Evolutionary conservation across 2,329 filamentous ascomycete species (phyloP).

Genomic region (Fusarium sp.): DNA sequence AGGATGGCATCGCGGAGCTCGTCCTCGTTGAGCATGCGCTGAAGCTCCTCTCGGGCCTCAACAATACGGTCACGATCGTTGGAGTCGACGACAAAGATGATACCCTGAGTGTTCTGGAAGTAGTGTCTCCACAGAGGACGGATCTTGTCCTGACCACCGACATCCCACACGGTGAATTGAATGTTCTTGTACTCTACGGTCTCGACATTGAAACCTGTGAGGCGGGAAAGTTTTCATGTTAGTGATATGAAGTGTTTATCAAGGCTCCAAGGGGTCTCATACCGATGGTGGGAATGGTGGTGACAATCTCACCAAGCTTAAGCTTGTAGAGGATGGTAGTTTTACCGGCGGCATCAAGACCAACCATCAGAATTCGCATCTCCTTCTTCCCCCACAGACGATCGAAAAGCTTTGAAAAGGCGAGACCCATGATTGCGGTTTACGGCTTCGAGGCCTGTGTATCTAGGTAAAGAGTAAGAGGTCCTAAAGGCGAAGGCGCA

Average conservation of each 20-base stretch:
- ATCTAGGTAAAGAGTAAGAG: conserved; percentile 45
- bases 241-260: conserved; percentile 28
- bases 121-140: conserved; percentile 99
- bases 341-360: conserved; percentile 99
- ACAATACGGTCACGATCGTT: conserved; percentile 98
- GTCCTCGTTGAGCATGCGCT: conserved; percentile 98
- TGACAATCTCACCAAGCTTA: conserved; percentile 99
- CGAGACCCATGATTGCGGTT: conserved; percentile 92
- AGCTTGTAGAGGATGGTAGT: conserved; percentile 99
- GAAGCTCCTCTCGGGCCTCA: conserved; percentile 95
- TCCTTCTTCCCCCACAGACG: conserved; percentile 99
- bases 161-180: conserved; percentile 99
- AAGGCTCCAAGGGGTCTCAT: conserved; percentile 47
- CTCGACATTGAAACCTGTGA: conserved; percentile 96
- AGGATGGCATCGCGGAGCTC: conserved; percentile 98
- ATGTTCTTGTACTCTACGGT: conserved; percentile 99
- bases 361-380: conserved; percentile 99
- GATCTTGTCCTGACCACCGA: conserved; percentile 99
- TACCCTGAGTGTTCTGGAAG: conserved; percentile 99
- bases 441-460: conserved; percentile 51
- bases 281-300: conserved; percentile 98
- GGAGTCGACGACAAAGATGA: conserved; percentile 99
- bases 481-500: conserved; percentile 38
- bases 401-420: conserved; percentile 96
- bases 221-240: conserved; percentile 27